phyloP scores from a whole-genome alignment of 2,329 filamentous ascomycete genomes.

The Venturia pyrina region DNA sequence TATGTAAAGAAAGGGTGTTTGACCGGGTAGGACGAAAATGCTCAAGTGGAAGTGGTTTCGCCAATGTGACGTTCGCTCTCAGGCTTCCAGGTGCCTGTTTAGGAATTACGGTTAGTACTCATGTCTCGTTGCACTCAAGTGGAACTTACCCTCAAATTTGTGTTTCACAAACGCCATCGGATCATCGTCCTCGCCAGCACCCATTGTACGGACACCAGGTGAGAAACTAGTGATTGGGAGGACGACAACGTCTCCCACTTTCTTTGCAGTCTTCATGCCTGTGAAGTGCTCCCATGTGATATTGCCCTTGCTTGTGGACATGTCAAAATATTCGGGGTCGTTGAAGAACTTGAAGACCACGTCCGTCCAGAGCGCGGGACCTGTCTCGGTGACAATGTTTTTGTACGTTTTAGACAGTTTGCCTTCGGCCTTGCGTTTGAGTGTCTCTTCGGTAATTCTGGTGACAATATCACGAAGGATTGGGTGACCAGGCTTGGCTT shows the following conservation, averaged over 20 bases:
- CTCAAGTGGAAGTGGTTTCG: conserved; percentile 15
- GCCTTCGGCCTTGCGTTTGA: conserved; percentile 60
- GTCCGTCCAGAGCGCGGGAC: conserved; percentile 92
- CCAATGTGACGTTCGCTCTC: conserved; percentile 62
- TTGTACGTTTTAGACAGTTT: conserved; percentile 53
- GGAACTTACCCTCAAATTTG: conserved; percentile 73
- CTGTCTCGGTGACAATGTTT: conserved; percentile 86
- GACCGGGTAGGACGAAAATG: neutral
- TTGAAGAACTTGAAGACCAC: conserved; percentile 89
- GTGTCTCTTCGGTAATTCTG: conserved; percentile 72
- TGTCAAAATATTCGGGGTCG: conserved; percentile 78
- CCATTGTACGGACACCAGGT: conserved; percentile 89
- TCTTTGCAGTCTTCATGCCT: conserved; percentile 70
- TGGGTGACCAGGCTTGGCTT: conserved; percentile 88
- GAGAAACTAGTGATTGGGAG: conserved; percentile 96
- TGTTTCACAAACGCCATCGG: conserved; percentile 98
- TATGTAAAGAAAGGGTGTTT: neutral
- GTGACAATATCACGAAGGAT: conserved; percentile 79
- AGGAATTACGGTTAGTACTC: conserved; percentile 8
- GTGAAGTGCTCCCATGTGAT: conserved; percentile 87
- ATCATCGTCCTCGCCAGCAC: conserved; percentile 75
- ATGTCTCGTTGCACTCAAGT: neutral
- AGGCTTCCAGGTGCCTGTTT: conserved; percentile 64
- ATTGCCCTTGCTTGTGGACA: conserved; percentile 56
- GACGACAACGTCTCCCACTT: conserved; percentile 86